Evolutionary conservation across 805 yeast genomes (phyloP), one percentile per base, ranked within the genome.

Genomic region (Hanseniaspora hatyaiensis): DNA sequence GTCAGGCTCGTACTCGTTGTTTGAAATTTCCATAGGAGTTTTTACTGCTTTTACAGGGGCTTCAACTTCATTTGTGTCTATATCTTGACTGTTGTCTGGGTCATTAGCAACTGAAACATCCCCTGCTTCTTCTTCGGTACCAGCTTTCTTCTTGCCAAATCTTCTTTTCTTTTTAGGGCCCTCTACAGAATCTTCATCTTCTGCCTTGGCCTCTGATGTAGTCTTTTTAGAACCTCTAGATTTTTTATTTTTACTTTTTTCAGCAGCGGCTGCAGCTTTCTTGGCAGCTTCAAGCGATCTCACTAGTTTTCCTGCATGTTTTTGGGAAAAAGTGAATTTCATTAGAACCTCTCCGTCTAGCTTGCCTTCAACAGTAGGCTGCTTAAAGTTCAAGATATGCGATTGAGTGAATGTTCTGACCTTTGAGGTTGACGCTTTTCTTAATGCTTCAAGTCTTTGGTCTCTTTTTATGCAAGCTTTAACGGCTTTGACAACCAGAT

Each of bases 371-470:
- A 51, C 48, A 34, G 56, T 40, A 28, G 53, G 39, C 40, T 49
- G 44, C 31, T 22, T 42, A 23, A 42, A 51, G 16, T 28, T 29
- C 24, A 46, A 34, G 29, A 31, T 46, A 47, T 52, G 49, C 9
- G 42, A 37, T 37, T 45, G 49, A 11, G 49, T 45, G 18, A 45
- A 45, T 1, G 49, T 45, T 45, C 49, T 45, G 3, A 45, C 28
- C 22, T 45, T 45, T 37, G 40, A n/a, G 6, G n/a, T 36, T 16
- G 42, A 40, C 8, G 41, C 22, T 32, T 31, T 36, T 37, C 53
- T 52, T 55, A 61, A 29, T 49, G 52, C 15, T 53, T 53, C 62
- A 59, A 60, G 50, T 59, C 65, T 24, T 51, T 53, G 26, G 43
- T 47, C 37, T 53, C 52, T 28, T 29, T 40, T 15, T 49, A 51